Evolutionary conservation across 805 yeast species (phyloP).

Genomic region (Kazachstania africana): DNA sequence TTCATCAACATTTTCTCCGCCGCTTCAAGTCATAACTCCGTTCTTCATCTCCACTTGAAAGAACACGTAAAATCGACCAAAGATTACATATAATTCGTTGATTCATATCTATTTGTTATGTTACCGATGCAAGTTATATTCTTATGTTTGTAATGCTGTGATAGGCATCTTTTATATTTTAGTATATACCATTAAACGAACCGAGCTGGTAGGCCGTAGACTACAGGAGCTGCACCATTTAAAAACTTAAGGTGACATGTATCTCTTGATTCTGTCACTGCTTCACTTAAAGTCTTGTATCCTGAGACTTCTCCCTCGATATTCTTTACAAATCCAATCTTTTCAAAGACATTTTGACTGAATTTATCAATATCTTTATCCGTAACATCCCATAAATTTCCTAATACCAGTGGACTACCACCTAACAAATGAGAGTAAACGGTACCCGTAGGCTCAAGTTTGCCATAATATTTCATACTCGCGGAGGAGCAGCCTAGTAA

Average conservation of each 20-base stretch:
- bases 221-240: slow-evolving; percentile 88
- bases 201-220: slow-evolving; percentile 67
- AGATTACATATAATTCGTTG: too few species aligned
- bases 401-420: slow-evolving; percentile 74
- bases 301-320: slow-evolving; percentile 12
- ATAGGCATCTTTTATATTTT: too few species aligned
- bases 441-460: slow-evolving; percentile 65
- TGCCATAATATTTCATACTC: slow-evolving; percentile 41
- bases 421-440: slow-evolving; percentile 64
- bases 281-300: slow-evolving; percentile 33
- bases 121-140: too few species aligned
- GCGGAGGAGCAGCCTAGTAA: slow-evolving; percentile 92
- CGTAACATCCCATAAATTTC: slow-evolving; percentile 92
- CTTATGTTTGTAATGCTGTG: too few species aligned
- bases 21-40: too few species aligned
- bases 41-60: too few species aligned
- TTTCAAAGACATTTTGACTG: slow-evolving; percentile 44
- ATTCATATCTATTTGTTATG: too few species aligned
- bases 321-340: slow-evolving; percentile 47
- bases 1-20: too few species aligned
- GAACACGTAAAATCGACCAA: too few species aligned
- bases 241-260: slow-evolving; percentile 59
- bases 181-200: too few species aligned
- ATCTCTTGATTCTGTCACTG: slow-evolving; percentile 52
- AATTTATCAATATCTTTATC: slow-evolving; percentile 89